Evolutionary conservation across 83 land plant species (phyloP), one percentile per base, ranked within the genome.

Genomic region (Picea engelmannii): DNA sequence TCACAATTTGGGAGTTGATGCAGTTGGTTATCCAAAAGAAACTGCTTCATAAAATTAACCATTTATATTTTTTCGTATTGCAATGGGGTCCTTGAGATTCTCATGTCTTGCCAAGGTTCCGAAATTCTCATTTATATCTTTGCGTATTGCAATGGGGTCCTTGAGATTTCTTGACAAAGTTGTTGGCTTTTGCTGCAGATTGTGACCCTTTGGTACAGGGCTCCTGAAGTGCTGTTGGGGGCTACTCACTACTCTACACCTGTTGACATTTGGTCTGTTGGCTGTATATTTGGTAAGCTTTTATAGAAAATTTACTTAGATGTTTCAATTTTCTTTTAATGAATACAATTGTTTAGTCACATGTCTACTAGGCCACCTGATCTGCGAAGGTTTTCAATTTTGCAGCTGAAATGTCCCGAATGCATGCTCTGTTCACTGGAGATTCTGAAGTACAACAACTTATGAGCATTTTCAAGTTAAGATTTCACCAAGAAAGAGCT

Each of bases 201-300:
- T 77, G 82, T 97, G 76, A 97, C 98, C 21, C 89, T 97, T 17
- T 97, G 99, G 98, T 97, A 97, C 81, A 82, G 99, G 81, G 99
- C 99, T 27, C 99, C 99, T 38, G 99, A 97, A 84, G 92, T 97
- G 9, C 92, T 97, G 4, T 81, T 97, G 31, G 99, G 99, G 15
- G 88, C 93, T 1, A 95, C 94, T 11, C 95, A 90, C 84, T 97
- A 97, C 81, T 93, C 98, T 8, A 87, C 88, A 44, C 95, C 94
- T 1, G 98, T 95, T 12, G 99, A 97, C 76, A 91, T 93, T 70
- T 97, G 99, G 99, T 95, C 99, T 80, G 93, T 95, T 58, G 99
- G 92, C 8, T 97, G 99, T 74, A 97, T 97, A 62, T 93, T 97
- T 80, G 99, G 99, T 97, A 89, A 18, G 15, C 1, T 77, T 10